Conservation (phyloP, 345 rosid genomes). For the Arabis alpina region DNA sequence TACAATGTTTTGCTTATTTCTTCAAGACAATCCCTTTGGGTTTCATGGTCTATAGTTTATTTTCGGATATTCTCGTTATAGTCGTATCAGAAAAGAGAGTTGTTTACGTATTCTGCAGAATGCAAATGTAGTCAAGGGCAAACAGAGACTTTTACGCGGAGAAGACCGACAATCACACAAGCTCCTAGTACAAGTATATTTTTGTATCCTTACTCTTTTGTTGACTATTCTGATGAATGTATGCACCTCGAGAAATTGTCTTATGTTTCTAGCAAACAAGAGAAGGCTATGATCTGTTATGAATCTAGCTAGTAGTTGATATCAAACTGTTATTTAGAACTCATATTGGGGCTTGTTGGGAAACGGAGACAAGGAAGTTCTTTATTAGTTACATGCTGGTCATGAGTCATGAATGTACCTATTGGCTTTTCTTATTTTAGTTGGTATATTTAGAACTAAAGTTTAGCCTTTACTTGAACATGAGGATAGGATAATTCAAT, state of each 20-base stretch:
- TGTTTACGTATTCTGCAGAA: constrained; percentile 48
- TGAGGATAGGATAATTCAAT: constrained; percentile 70
- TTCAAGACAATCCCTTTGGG: constrained; percentile 8
- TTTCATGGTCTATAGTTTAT: not conserved
- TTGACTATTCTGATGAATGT: not conserved
- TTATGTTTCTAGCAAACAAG: constrained; percentile 13
- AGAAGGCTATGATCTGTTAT: constrained; percentile 7
- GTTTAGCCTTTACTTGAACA: constrained; percentile 19
- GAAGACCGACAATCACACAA: constrained; percentile 75
- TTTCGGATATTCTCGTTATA: not conserved
- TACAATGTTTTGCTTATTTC: too few species aligned
- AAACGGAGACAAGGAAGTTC: too few species aligned
- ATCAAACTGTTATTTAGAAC: not conserved
- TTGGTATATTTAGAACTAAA: too few species aligned
- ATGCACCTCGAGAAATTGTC: not conserved
- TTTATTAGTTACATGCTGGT: too few species aligned
- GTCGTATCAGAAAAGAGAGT: not conserved
- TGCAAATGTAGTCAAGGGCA: constrained; percentile 71
- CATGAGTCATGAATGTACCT: too few species aligned
- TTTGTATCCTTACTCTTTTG: constrained; percentile 2
- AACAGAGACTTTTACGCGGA: constrained; percentile 72
- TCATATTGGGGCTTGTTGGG: constrained; percentile 19
- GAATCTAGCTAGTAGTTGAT: constrained; percentile 11
- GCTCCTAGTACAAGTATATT: constrained; percentile 71
- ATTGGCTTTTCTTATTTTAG: too few species aligned